Evolutionary conservation across 208 protist genomes (phyloP).

Genomic region (Phytomonas sp.): DNA sequence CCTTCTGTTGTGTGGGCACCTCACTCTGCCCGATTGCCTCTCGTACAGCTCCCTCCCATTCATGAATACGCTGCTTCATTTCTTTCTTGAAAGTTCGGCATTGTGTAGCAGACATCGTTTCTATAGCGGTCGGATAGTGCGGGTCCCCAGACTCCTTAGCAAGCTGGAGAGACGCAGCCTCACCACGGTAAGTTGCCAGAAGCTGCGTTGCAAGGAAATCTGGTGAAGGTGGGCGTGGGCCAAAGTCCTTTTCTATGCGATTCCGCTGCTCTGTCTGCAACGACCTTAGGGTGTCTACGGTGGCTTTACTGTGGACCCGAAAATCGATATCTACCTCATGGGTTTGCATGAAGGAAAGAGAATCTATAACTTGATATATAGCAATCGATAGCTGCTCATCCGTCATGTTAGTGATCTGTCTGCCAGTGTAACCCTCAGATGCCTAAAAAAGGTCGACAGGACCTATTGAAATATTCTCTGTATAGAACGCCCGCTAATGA

Average conservation of each 20-base stretch:
- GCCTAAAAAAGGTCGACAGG: neutral
- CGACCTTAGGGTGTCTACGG: conserved; percentile 52
- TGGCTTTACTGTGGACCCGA: conserved; percentile 48
- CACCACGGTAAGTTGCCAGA: conserved; percentile 61
- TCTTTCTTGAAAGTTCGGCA: conserved; percentile 73
- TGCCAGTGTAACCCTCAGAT: neutral
- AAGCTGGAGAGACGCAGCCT: conserved; percentile 54
- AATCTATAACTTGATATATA: conserved; percentile 41
- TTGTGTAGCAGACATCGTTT: conserved; percentile 41
- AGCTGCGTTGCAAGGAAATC: conserved; percentile 61
- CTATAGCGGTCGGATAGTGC: conserved; percentile 16
- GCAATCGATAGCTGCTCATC: conserved; percentile 27
- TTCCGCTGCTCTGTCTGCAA: conserved; percentile 73
- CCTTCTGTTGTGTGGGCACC: conserved; percentile 63
- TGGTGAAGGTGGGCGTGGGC: conserved; percentile 32
- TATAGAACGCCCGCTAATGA: neutral
- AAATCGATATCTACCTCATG: conserved; percentile 73
- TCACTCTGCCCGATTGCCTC: conserved; percentile 54
- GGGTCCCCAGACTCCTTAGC: conserved; percentile 38
- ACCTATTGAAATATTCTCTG: neutral
- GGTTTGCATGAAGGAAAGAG: conserved; percentile 66
- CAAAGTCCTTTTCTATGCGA: conserved; percentile 59
- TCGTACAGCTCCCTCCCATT: conserved; percentile 73
- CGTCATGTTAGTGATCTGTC: neutral
- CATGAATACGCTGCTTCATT: conserved; percentile 86